A percentile compares a stretch with the other conserved stretches of the same genome.
Conservation (phyloP, 768 basidiomycete genomes). For the Suillus clintonianus region DNA sequence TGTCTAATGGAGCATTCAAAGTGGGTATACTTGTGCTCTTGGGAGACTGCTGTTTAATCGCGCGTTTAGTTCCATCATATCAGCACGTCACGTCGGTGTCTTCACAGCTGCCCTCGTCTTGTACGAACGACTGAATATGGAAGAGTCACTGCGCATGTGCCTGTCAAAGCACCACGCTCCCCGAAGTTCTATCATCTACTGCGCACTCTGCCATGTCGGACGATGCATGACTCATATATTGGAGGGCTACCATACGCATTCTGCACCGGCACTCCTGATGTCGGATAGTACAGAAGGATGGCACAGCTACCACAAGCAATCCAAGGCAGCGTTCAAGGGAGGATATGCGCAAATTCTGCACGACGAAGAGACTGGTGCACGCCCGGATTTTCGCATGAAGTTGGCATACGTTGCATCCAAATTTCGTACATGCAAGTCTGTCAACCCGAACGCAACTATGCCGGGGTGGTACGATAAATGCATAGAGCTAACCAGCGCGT, state of each 20-base stretch:
- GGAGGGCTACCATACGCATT: slow-evolving; percentile 33
- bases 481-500: slow-evolving; percentile 18
- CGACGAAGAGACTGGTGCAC: slow-evolving; percentile 40
- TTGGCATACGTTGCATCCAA: slow-evolving; percentile 49
- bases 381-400: slow-evolving; percentile 33
- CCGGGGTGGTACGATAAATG: slow-evolving; percentile 66
- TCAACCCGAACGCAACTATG: slow-evolving; percentile 38
- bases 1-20: slow-evolving; percentile 18
- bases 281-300: slow-evolving; percentile 25
- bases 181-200: slow-evolving; percentile 28
- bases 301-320: slow-evolving; percentile 35
- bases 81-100: slow-evolving; percentile 24
- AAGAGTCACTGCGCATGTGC: slow-evolving; percentile 10
- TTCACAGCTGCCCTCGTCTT: slow-evolving; percentile 35
- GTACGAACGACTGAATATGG: slow-evolving; percentile 15
- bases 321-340: slow-evolving; percentile 17
- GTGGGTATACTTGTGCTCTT: slow-evolving; percentile 18
- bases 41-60: slow-evolving; percentile 9
- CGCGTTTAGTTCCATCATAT: slow-evolving; percentile 22
- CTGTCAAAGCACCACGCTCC: slow-evolving; percentile 15
- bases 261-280: slow-evolving; percentile 36
- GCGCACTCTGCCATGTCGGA: slow-evolving; percentile 37
- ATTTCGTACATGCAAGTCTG: slow-evolving; percentile 50
- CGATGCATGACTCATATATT: slow-evolving; percentile 42
- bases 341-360: slow-evolving; percentile 15